Percentiles rank a stretch among this genome's conserved stretches.
Evolutionary conservation across 139 green algal species (phyloP).

Genomic region (Yamagishiella unicocca): DNA sequence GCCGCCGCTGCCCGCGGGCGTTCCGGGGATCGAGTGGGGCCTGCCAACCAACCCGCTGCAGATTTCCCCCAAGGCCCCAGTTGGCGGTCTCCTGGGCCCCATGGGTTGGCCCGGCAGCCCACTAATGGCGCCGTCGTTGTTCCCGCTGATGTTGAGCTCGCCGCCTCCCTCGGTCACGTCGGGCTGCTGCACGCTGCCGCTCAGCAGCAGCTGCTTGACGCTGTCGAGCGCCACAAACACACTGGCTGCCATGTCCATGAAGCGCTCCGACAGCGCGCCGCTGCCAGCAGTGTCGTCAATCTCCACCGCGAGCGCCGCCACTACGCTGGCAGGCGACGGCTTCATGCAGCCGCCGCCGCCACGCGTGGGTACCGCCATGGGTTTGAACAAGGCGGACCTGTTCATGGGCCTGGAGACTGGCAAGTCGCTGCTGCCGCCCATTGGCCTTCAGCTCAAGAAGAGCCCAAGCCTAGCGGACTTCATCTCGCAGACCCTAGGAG

Average conservation of each 20-base stretch:
- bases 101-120: constrained; percentile 12
- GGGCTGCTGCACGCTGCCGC: background rate
- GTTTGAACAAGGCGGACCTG: constrained; percentile 23
- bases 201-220: constrained; percentile 35
- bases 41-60: constrained; percentile 56
- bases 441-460: constrained; percentile 52
- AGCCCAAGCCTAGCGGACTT: constrained; percentile 45
- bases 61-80: constrained; percentile 38
- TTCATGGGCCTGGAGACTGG: background rate
- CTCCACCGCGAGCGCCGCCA: background rate
- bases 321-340: background rate
- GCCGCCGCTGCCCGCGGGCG: constrained; percentile 25
- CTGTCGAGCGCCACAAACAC: background rate
- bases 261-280: constrained; percentile 25
- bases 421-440: constrained; percentile 22
- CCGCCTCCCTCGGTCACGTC: constrained; percentile 5
- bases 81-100: constrained; percentile 19
- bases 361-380: no score
- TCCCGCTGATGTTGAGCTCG: background rate
- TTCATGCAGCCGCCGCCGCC: constrained; percentile 40
- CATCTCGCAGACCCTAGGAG: constrained; percentile 17
- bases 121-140: constrained; percentile 16
- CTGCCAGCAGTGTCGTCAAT: constrained; percentile 15
- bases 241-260: background rate
- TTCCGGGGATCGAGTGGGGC: constrained; percentile 47